Conservation (phyloP, 116 monocot species). For the Trichopus zeylanicus region DNA sequence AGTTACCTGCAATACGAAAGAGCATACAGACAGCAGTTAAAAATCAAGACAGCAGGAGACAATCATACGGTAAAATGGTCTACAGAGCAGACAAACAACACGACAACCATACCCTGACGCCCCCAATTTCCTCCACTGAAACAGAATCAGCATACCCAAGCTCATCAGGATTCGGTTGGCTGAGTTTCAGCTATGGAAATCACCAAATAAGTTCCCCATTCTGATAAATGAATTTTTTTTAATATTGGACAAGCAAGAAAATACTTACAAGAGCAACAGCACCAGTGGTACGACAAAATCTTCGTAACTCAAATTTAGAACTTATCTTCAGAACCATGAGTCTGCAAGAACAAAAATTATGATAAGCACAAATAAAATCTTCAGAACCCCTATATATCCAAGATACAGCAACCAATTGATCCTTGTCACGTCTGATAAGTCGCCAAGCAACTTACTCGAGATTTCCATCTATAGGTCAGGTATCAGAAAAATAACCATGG, state of each 20-base stretch:
- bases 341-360: constrained; percentile 23
- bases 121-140: constrained; percentile 94
- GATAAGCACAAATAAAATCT: neutral
- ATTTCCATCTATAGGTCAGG: too few species aligned
- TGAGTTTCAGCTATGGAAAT: constrained; percentile 74
- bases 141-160: constrained; percentile 91
- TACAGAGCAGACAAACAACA: too few species aligned
- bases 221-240: neutral
- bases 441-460: too few species aligned
- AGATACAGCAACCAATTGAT: neutral
- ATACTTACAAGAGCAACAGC: constrained; percentile 78
- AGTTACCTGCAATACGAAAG: constrained; percentile 46
- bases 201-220: constrained; percentile 1
- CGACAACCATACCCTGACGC: constrained; percentile 43
- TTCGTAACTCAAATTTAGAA: constrained; percentile 91
- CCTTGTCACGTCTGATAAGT: too few species aligned
- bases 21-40: neutral
- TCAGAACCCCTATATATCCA: neutral
- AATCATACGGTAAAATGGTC: neutral
- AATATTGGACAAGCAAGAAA: neutral
- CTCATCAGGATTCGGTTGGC: constrained; percentile 85
- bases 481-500: too few species aligned
- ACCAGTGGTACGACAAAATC: constrained; percentile 96
- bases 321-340: constrained; percentile 96
- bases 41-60: neutral